Percentiles rank a stretch among this genome's conserved stretches.
Conservation (phyloP, 2,329 filamentous ascomycete species). For the Fusarium zealandicum region DNA sequence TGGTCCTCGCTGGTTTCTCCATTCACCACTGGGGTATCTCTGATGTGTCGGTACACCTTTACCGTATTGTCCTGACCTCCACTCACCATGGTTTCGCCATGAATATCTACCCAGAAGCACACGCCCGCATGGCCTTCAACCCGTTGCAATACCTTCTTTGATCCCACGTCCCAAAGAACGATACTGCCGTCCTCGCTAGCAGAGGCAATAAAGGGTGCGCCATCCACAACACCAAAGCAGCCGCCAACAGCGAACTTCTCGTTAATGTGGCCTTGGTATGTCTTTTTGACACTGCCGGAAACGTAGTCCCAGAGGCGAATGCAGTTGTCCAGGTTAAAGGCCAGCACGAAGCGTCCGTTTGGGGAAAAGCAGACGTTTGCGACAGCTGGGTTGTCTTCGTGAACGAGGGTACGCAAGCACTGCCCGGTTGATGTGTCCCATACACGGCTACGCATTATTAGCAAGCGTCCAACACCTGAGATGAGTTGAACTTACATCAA, state of each 20-base stretch:
- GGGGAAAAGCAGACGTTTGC: constrained; percentile 90
- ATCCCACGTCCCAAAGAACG: constrained; percentile 88
- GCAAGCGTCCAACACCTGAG: neutral
- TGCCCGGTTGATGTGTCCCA: constrained; percentile 97
- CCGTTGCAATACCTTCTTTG: constrained; percentile 81
- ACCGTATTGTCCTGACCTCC: constrained; percentile 63
- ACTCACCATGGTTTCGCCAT: constrained; percentile 63
- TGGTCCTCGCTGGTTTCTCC: constrained; percentile 31
- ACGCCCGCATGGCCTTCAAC: constrained; percentile 61
- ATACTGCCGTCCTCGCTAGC: constrained; percentile 89
- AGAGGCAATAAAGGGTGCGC: constrained; percentile 71
- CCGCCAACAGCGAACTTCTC: constrained; percentile 84
- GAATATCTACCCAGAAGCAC: constrained; percentile 71
- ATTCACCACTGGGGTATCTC: constrained; percentile 28
- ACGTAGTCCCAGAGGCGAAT: constrained; percentile 96
- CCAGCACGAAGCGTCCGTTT: constrained; percentile 91
- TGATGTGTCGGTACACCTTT: constrained; percentile 54
- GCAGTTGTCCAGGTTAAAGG: constrained; percentile 89
- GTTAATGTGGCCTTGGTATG: constrained; percentile 93
- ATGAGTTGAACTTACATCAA: constrained; percentile 67
- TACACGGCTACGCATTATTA: constrained; percentile 66
- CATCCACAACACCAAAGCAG: constrained; percentile 71
- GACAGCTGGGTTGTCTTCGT: constrained; percentile 93
- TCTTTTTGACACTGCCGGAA: constrained; percentile 90
- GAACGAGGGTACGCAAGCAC: constrained; percentile 91